Evolutionary conservation across 2,329 filamentous ascomycete genomes (phyloP), one percentile per base, ranked within the genome.

Genomic region (Penicillium aurantiogriseum): DNA sequence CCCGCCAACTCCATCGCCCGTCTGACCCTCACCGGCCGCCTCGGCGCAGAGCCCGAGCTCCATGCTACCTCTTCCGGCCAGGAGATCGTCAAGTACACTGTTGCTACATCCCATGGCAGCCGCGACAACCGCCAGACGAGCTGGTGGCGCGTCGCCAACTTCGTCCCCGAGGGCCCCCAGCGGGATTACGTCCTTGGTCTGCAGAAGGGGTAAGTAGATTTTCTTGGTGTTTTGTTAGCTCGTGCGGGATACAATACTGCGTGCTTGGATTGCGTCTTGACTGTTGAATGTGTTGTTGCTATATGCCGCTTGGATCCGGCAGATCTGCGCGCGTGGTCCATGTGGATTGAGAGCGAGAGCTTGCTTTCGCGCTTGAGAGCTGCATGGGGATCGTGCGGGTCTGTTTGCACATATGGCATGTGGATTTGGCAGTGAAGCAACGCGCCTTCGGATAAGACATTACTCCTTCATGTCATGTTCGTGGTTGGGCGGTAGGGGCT

Each of bases 21-120:
- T 76, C 89, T 99, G 80, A 89, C 87, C 69, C 81, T 99, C 75
- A 83, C 97, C 67, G 94, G 94, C 71, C 89, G 92, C 75, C 86
- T 99, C 51, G 91, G 85, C 60, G 84, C 86, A 67, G 83, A 85
- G 52, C 93, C 94, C 57, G 92, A 97, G 81, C 69, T 92, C 64
- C 81, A 83, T 38, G 75, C 85, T 58, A 90, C 89, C 47, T 83
- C 84, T 68, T 87, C 80, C 51, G 91, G 91, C 57, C 83, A 82
- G 62, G 89, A 95, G 63, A 70, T 96, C 57, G 72, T 97, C 70
- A 85, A 84, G 68, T 97, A 96, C 74, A 79, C 86, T 5, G 79
- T 99, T 61, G 92, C 85, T 51, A 89, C 86, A 68, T 87, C 80
- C 74, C 75, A 74, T 58, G 91, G 91, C 15, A 77, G 81, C 60